phyloP scores from a whole-genome alignment of 108 stramenopile species.

The Pseudonitzschia pungens region DNA sequence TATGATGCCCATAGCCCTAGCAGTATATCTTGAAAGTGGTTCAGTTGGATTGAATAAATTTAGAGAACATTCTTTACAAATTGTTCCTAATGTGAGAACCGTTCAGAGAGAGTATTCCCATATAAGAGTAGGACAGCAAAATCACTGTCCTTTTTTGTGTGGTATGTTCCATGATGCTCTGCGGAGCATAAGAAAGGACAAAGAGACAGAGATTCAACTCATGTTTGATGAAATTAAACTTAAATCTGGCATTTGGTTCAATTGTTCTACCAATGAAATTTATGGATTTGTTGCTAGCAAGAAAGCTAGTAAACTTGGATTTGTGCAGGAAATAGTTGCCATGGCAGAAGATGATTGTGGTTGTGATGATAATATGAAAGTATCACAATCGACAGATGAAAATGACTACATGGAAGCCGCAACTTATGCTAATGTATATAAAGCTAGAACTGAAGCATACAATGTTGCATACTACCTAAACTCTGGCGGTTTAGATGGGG shows the following conservation, averaged over 20 bases:
- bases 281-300: not conserved
- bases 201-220: not conserved
- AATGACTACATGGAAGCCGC: not conserved
- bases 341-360: not conserved
- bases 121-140: not conserved
- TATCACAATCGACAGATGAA: too few species aligned
- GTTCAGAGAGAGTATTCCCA: not conserved
- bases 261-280: not conserved
- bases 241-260: not conserved
- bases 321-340: not conserved
- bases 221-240: slow-evolving; percentile 3
- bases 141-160: slow-evolving; percentile 1
- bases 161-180: not conserved
- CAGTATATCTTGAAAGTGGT: not conserved
- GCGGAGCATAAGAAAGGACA: not conserved
- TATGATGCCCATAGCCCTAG: not conserved
- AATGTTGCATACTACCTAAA: not conserved
- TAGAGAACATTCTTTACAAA: not conserved
- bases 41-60: not conserved
- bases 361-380: not conserved
- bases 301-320: not conserved
- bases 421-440: not conserved
- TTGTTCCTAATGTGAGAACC: not conserved
- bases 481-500: not conserved
- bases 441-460: not conserved